Percentiles rank a stretch among this genome's conserved stretches.
Evolutionary conservation across 345 rosid species (phyloP).

Genomic region (Eutrema japonicum): DNA sequence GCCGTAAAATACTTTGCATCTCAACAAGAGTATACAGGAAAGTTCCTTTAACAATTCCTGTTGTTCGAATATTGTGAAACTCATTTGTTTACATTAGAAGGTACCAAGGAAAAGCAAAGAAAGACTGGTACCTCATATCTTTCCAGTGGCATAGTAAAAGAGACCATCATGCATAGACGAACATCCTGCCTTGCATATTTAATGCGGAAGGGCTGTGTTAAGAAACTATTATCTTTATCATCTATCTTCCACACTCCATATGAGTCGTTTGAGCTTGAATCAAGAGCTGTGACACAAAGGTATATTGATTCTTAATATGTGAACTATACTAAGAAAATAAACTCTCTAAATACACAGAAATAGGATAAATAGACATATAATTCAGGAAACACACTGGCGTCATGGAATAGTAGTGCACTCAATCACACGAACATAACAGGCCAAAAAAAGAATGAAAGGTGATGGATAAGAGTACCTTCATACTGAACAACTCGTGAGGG

Average conservation of each 20-base stretch:
- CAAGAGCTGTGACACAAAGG: slow-evolving; percentile 63
- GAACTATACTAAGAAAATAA: slow-evolving; percentile 3
- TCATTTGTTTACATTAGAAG: slow-evolving; percentile 1
- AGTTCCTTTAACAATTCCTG: not conserved
- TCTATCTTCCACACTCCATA: slow-evolving; percentile 90
- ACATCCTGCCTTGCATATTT: slow-evolving; percentile 96
- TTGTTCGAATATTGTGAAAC: not conserved
- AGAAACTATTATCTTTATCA: slow-evolving; percentile 84
- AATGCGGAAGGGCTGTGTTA: slow-evolving; percentile 86
- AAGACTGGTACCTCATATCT: slow-evolving; percentile 60
- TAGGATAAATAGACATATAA: not conserved
- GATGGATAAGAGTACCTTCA: slow-evolving; percentile 62
- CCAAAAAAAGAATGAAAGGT: not conserved
- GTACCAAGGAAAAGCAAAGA: not conserved
- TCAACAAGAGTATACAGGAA: slow-evolving; percentile 6
- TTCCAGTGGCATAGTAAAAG: slow-evolving; percentile 68
- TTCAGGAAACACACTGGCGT: slow-evolving; percentile 9
- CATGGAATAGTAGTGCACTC: not conserved
- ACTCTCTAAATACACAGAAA: not conserved
- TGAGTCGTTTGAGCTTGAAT: slow-evolving; percentile 60
- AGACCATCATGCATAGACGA: slow-evolving; percentile 74
- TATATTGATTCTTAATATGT: slow-evolving; percentile 12
- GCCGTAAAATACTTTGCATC: slow-evolving; percentile 2
- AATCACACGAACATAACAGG: not conserved
- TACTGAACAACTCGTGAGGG: slow-evolving; percentile 95